Percentiles rank a stretch among this genome's conserved stretches.
Evolutionary conservation across 1,284 basidiomycete genomes (phyloP).

Genomic region (Moesziomyces parantarcticus): DNA sequence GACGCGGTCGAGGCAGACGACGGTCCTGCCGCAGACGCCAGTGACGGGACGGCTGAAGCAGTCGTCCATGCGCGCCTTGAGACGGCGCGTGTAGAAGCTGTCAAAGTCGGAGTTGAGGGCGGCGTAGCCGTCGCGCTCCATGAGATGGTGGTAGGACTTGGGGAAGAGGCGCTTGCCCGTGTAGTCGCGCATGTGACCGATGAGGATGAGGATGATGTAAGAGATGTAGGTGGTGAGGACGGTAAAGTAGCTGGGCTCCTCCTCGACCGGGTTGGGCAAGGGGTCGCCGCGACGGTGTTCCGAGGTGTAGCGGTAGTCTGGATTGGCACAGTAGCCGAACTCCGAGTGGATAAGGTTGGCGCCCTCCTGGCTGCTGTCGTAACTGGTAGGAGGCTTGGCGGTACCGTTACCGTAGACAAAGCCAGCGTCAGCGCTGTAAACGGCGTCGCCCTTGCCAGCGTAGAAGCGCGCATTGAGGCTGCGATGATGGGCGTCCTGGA

Average conservation of each 20-base stretch:
- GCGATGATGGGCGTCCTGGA: slow-evolving; percentile 46
- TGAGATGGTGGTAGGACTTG: slow-evolving; percentile 77
- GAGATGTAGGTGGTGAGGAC: slow-evolving; percentile 86
- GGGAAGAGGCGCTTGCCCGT: slow-evolving; percentile 86
- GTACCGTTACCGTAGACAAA: slow-evolving; percentile 17
- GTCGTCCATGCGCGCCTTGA: slow-evolving; percentile 93
- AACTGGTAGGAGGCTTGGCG: slow-evolving; percentile 39
- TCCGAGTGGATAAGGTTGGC: slow-evolving; percentile 75
- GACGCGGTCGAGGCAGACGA: slow-evolving; percentile 84
- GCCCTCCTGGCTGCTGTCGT: slow-evolving; percentile 47
- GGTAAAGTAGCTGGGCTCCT: slow-evolving; percentile 86
- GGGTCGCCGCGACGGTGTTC: slow-evolving; percentile 70
- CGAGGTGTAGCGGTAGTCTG: slow-evolving; percentile 77
- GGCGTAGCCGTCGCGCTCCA: slow-evolving; percentile 75
- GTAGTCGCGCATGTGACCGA: slow-evolving; percentile 95
- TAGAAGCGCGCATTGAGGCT: slow-evolving; percentile 28
- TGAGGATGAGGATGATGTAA: slow-evolving; percentile 73
- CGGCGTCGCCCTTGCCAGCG: slow-evolving; percentile 17
- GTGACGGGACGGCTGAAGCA: slow-evolving; percentile 94
- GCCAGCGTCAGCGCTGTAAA: slow-evolving; percentile 10
- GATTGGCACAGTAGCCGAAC: slow-evolving; percentile 84
- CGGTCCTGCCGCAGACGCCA: slow-evolving; percentile 93
- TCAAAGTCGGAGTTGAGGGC: slow-evolving; percentile 98
- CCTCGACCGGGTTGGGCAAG: slow-evolving; percentile 70
- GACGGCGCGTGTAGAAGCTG: slow-evolving; percentile 96